Evolutionary conservation across 352 stramenopile genomes (phyloP), one percentile per base, ranked within the genome.

Genomic region (Pythium aquatile): DNA sequence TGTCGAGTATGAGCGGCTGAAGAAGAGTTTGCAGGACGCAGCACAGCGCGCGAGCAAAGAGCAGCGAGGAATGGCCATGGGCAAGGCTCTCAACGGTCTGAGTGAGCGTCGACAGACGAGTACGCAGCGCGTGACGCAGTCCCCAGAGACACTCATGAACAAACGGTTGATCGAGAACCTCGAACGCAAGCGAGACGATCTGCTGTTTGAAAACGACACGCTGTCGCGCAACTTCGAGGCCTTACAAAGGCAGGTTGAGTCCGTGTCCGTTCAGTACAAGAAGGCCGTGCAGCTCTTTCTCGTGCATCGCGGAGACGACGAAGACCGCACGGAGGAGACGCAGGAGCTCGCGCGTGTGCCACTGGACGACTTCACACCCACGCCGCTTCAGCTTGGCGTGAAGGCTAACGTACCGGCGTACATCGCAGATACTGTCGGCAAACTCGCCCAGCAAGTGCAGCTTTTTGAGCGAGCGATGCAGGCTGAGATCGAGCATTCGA

Each of bases 271-370:
- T 2, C 81, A 90, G 63, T 91, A 91, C 72, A 87, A 87, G 63
- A 90, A 90, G 35, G 72, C 81, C 5, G 77, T 89, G 30, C 73
- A 79, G 56, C 73, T 91, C 14, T 92, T 92, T 55, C 69, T 92
- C 35, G 78, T 81, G 9, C 83, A 92, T 81, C 88, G 74, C 52
- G 83, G 74, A 42, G 54, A 61, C 1, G 55, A 75, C 6, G 67
- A 78, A 1, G 71, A 69, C 13, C 73, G 80, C 16, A 76, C 73
- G 26, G 66, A 82, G 32, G 81, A 87, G 49, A 72, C 88, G 0
- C 58, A 72, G 11, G 73, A 84, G 55, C 51, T 92, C 30, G 78
- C 75, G 10, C 75, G 71, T 29, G 69, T 79, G 55, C 79, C 81
- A 13, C 78, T 91, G 26, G 81, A 91, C 40, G 74, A 87, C 28